Percentiles rank a stretch among this genome's conserved stretches.
Evolutionary conservation across 495 filamentous ascomycete genomes (phyloP).

Genomic region (Penicillium simplicissimum): DNA sequence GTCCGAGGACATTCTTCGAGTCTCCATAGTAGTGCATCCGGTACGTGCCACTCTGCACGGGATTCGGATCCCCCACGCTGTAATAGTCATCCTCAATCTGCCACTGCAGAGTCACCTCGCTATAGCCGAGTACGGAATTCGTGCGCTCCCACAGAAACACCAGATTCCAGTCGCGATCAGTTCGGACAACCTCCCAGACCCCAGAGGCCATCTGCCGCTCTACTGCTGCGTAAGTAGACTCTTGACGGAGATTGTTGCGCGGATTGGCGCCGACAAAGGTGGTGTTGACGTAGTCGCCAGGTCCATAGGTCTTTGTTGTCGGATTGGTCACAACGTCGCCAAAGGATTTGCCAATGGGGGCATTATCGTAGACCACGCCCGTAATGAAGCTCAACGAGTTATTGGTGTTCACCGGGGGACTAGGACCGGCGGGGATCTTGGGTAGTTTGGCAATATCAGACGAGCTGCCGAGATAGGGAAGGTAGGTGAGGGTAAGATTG

Average conservation of each 20-base stretch:
- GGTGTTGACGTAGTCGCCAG: constrained; percentile 58
- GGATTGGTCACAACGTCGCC: constrained; percentile 71
- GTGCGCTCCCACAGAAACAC: constrained; percentile 66
- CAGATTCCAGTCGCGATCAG: constrained; percentile 32
- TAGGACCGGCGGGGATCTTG: constrained; percentile 54
- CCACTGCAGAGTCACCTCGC: constrained; percentile 80
- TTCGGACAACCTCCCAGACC: constrained; percentile 63
- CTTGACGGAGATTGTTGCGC: constrained; percentile 79
- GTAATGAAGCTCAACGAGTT: constrained; percentile 78
- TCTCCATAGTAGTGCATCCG: constrained; percentile 86
- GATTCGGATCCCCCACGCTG: constrained; percentile 35
- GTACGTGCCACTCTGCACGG: constrained; percentile 64
- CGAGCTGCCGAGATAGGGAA: constrained; percentile 62
- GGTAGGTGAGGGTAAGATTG: constrained; percentile 71
- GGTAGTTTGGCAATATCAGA: constrained; percentile 48
- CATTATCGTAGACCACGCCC: constrained; percentile 72
- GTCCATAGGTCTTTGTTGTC: constrained; percentile 47
- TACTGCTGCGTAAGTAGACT: constrained; percentile 76
- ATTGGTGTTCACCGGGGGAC: constrained; percentile 82
- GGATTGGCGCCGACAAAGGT: constrained; percentile 90
- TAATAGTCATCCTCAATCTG: constrained; percentile 63
- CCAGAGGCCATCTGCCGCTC: constrained; percentile 52
- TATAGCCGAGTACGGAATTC: constrained; percentile 69
- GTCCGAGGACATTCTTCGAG: constrained; percentile 67
- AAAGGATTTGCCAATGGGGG: constrained; percentile 69